A percentile compares a stretch with the other conserved stretches of the same genome.
These are phyloP conservation scores for Andrographis paniculata DNA, from an alignment of 305 asterid species.

Conservation along the genomic window DNA sequence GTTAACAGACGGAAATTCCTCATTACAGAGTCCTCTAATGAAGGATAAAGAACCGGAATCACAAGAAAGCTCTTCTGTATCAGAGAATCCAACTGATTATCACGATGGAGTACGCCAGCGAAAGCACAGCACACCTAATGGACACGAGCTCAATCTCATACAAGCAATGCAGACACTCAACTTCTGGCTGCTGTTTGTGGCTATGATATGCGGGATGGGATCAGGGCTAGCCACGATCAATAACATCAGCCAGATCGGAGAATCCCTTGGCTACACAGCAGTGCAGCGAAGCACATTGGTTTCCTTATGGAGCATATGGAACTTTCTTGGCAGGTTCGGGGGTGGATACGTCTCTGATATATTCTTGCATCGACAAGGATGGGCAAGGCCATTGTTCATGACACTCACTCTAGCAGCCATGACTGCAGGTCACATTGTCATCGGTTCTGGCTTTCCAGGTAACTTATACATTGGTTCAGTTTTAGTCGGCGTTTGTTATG, in stretches of 20 bases:
- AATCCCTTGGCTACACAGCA: constrained; percentile 51
- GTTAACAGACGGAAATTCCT: constrained; percentile 13
- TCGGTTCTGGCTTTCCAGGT: constrained; percentile 54
- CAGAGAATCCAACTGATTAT: constrained; percentile 3
- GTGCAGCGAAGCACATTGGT: constrained; percentile 52
- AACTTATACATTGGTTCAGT: constrained; percentile 53
- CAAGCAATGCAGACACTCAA: constrained; percentile 57
- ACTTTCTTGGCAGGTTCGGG: constrained; percentile 66
- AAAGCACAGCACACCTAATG: constrained; percentile 12
- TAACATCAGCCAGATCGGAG: constrained; percentile 78
- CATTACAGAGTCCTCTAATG: constrained; percentile 32
- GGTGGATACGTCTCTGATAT: constrained; percentile 57
- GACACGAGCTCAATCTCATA: constrained; percentile 39
- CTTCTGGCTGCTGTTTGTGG: constrained; percentile 73
- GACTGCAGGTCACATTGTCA: constrained; percentile 48
- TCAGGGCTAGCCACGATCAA: constrained; percentile 69
- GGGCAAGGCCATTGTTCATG: constrained; percentile 63
- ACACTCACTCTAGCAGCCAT: constrained; percentile 44
- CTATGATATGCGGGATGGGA: constrained; percentile 87
- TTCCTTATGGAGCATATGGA: constrained; percentile 79
- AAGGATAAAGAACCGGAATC: constrained; percentile 16
- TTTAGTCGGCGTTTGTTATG: constrained; percentile 58
- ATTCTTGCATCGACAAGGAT: constrained; percentile 37
- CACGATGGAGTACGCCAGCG: constrained; percentile 2
- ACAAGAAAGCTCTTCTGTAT: constrained; percentile 14